phyloP scores from a whole-genome alignment of 805 yeast species.

The Myxozyma nipponensis region DNA sequence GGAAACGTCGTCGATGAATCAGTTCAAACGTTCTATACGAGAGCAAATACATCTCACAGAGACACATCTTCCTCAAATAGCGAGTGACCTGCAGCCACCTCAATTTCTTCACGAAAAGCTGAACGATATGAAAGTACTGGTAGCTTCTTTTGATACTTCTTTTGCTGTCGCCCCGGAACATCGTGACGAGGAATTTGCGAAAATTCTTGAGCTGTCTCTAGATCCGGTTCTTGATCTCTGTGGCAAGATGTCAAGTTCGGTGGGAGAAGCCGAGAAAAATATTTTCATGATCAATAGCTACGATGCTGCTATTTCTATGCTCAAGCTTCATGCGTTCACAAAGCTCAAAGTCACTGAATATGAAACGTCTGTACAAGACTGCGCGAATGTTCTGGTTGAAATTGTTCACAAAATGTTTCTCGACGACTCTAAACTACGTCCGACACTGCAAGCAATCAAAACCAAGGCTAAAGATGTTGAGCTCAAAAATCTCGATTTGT shows the following conservation, averaged over 20 bases:
- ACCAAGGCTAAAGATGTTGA: constrained; percentile 9
- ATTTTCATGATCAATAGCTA: constrained; percentile 38
- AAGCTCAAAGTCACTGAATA: constrained; percentile 15
- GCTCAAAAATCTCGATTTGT: constrained; percentile 2
- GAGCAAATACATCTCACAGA: constrained; percentile 38
- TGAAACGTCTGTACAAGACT: not conserved
- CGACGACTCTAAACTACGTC: constrained; percentile 13
- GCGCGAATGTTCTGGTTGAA: constrained; percentile 4
- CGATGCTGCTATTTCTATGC: constrained; percentile 34
- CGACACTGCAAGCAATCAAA: constrained; percentile 7
- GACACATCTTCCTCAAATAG: constrained; percentile 38
- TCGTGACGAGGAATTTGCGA: constrained; percentile 25
- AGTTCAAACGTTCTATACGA: constrained; percentile 41
- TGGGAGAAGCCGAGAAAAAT: constrained; percentile 34
- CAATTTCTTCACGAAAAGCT: constrained; percentile 75
- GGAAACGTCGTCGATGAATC: constrained; percentile 40
- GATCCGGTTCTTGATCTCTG: constrained; percentile 37
- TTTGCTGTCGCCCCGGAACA: constrained; percentile 23
- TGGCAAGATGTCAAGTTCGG: constrained; percentile 24
- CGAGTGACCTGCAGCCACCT: constrained; percentile 67
- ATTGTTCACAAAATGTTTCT: constrained; percentile 15
- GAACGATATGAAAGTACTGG: constrained; percentile 54
- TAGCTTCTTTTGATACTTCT: constrained; percentile 45
- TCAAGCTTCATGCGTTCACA: constrained; percentile 22
- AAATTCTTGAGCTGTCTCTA: constrained; percentile 34